Evolutionary conservation across 2,329 filamentous ascomycete species (phyloP).

Genomic region (Colletotrichum simmondsii): DNA sequence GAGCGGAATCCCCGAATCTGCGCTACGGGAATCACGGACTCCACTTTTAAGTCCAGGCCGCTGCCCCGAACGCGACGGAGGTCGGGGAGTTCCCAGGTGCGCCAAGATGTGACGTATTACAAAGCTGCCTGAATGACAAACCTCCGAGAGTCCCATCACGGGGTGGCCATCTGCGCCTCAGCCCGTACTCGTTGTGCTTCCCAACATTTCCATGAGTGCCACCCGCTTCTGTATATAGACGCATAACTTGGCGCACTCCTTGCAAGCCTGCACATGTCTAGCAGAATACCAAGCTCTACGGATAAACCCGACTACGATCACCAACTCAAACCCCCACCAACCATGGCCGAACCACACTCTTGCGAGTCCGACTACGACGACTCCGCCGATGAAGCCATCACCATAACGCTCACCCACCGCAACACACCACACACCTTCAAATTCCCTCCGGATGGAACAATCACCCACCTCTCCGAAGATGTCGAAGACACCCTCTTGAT

Average conservation of each 20-base stretch:
- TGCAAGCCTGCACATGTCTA: not conserved
- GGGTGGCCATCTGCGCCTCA: slow-evolving; percentile 31
- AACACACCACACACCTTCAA: slow-evolving; percentile 56
- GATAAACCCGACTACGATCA: not conserved
- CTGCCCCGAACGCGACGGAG: not conserved
- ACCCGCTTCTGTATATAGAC: slow-evolving; percentile 13
- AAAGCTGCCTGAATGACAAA: slow-evolving; percentile 49
- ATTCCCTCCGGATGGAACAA: slow-evolving; percentile 57
- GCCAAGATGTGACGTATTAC: slow-evolving; percentile 51
- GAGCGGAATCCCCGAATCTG: not conserved
- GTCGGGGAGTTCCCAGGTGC: not conserved
- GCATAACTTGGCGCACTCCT: not conserved
- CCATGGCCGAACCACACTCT: slow-evolving; percentile 33
- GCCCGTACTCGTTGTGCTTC: slow-evolving; percentile 10
- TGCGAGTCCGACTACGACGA: slow-evolving; percentile 21
- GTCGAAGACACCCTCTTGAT: slow-evolving; percentile 68
- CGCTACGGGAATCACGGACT: not conserved
- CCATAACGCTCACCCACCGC: slow-evolving; percentile 59
- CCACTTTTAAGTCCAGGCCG: slow-evolving; percentile 12
- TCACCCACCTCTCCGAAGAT: slow-evolving; percentile 68
- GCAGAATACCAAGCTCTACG: slow-evolving; percentile 32
- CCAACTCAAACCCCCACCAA: not conserved
- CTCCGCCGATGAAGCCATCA: slow-evolving; percentile 45
- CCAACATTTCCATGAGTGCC: slow-evolving; percentile 13
- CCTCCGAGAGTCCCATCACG: slow-evolving; percentile 36